Base-by-base conservation (phyloP, 2,329 filamentous ascomycete species). In the Aspergillus ruber region DNA sequence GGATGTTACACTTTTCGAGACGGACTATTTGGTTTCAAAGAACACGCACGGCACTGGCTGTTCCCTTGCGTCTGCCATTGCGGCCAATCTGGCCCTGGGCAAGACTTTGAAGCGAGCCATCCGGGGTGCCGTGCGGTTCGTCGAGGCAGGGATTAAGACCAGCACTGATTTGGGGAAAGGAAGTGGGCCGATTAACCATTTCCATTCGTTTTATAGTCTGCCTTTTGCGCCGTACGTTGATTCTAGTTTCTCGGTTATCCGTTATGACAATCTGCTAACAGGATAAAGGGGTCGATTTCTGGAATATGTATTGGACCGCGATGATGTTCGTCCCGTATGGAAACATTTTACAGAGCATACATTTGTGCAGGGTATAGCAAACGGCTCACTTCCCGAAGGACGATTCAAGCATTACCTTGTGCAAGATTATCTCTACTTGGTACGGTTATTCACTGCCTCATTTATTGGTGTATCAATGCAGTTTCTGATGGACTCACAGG, bases 31-130 rank as follows among this genome's bases (percentile, higher is more conserved):
- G 52, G 70, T 76, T 8, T 89, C 85, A 7, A 84, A 76, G 50
- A 91, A 91, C 62, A 97, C 91, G 0, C 93, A 98, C 61, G 93
- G 93, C 1, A 97, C 93, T 0, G 93, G 93, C 3, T 98, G 93
- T 63, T 94, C 90, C 8, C 77, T 97, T 50, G 93, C 93, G 36
- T 95, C 82, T 38, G 82, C 82, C 5, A 82, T 85, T 56, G 80
- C 82, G 1, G 82, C 78, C 45, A 83, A 84, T 51, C 66, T 85
- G 12, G 78, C 80, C 3, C 64, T 63, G 3, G 77, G 75, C 0
- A 69, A 75, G 52, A 63, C 67, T 42, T 64, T 81, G 46, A 62
- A 66, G 10, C 67, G 71, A 47, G 78, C 81, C 10, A 76, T 83
- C 3, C 72, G 72, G 41, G 68, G 69, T 49, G 81, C 79, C 2